These are phyloP conservation scores for Pterula multifida DNA, from an alignment of 1,284 basidiomycete genomes.

Conservation along the genomic window DNA sequence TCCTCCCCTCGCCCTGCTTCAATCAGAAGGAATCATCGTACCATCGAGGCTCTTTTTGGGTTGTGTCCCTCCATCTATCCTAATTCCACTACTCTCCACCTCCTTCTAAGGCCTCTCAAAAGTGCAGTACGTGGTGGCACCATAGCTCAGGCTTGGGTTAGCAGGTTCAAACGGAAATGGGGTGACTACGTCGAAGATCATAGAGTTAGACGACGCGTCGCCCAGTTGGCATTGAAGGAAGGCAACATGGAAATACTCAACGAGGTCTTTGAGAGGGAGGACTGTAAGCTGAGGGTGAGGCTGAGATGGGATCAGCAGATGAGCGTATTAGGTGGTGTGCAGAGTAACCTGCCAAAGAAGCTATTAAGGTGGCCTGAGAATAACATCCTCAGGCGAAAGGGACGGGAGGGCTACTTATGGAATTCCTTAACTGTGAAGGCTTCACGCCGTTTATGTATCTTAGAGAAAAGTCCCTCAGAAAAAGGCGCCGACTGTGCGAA, in stretches of 20 bases:
- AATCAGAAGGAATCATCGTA: slow-evolving; percentile 25
- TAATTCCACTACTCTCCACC: slow-evolving; percentile 46
- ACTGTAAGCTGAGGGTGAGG: slow-evolving; percentile 9
- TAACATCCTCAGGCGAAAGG: slow-evolving; percentile 17
- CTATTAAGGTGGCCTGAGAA: slow-evolving; percentile 13
- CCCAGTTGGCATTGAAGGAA: slow-evolving; percentile 46
- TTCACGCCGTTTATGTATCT: neutral
- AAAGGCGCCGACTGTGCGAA: no score
- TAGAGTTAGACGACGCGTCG: slow-evolving; percentile 44
- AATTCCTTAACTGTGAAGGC: slow-evolving; percentile 7
- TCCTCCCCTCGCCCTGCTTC: slow-evolving; percentile 3
- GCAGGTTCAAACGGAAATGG: slow-evolving; percentile 38
- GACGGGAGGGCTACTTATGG: slow-evolving; percentile 23
- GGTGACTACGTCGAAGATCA: slow-evolving; percentile 40
- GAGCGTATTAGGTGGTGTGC: slow-evolving; percentile 15
- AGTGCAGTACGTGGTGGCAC: slow-evolving; percentile 36
- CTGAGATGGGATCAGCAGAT: slow-evolving; percentile 16
- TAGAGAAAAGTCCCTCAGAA: neutral
- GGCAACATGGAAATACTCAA: slow-evolving; percentile 38
- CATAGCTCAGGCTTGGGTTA: slow-evolving; percentile 31
- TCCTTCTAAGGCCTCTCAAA: slow-evolving; percentile 41
- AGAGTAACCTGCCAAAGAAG: slow-evolving; percentile 9
- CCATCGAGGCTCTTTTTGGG: slow-evolving; percentile 29
- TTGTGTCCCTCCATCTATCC: slow-evolving; percentile 39
- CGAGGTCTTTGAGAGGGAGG: slow-evolving; percentile 21